Conservation (phyloP, 139 green algal species). For the Chlorella vulgaris region DNA sequence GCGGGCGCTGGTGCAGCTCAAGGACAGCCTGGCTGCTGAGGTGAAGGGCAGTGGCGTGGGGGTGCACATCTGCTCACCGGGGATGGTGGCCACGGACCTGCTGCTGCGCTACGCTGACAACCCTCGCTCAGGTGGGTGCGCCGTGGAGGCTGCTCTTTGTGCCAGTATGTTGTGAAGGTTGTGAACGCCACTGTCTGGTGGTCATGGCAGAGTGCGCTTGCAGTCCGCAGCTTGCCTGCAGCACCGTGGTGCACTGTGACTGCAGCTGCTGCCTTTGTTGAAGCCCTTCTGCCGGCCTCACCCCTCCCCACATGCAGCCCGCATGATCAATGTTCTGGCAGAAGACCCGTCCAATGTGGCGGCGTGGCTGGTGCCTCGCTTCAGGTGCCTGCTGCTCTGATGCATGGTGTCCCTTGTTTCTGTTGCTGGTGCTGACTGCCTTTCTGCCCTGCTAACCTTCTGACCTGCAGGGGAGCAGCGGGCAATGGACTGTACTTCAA, state of each 20-base stretch:
- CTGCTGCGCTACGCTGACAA: slow-evolving; percentile 37
- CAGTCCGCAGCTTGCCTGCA: not conserved
- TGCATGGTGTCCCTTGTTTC: no score
- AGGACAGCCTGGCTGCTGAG: slow-evolving; percentile 42
- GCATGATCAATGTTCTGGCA: slow-evolving; percentile 57
- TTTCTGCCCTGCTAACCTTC: no score
- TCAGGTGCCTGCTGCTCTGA: not conserved
- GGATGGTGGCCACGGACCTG: slow-evolving; percentile 61
- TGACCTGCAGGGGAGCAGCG: slow-evolving; percentile 37
- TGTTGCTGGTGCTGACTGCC: not conserved
- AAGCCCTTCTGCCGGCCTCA: no score
- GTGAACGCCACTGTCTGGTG: no score
- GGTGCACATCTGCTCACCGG: slow-evolving; percentile 47
- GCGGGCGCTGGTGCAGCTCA: slow-evolving; percentile 44
- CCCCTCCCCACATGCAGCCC: no score
- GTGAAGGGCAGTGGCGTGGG: slow-evolving; percentile 18
- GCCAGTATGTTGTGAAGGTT: no score
- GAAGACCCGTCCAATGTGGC: slow-evolving; percentile 48
- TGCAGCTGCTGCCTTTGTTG: no score
- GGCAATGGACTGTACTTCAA: slow-evolving; percentile 50
- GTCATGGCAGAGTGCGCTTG: no score
- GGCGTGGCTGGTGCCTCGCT: slow-evolving; percentile 50
- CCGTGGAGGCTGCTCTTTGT: no score
- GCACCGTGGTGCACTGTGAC: not conserved
- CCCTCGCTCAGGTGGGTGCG: slow-evolving; percentile 18